phyloP scores from a whole-genome alignment of 192 early-diverging fungal genomes.

The Rhizophagus clarus region DNA sequence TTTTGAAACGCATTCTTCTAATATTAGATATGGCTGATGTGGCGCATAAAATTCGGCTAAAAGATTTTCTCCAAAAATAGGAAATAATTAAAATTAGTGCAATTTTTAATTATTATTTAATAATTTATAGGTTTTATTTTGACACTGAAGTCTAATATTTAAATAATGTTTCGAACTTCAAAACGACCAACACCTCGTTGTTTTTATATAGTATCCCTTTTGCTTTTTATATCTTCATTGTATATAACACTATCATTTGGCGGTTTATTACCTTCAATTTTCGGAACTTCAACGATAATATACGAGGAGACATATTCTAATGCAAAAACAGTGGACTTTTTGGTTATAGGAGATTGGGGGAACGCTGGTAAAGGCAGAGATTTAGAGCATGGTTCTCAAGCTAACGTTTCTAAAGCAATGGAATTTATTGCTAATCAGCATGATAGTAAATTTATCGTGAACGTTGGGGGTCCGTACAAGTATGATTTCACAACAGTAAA shows the following conservation, averaged over 20 bases:
- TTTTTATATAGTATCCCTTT: not conserved
- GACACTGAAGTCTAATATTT: no score
- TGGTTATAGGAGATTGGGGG: constrained; percentile 28
- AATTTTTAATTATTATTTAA: no score
- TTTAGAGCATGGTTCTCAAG: not conserved
- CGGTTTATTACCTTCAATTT: not conserved
- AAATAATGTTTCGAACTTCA: not conserved
- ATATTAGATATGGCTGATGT: no score
- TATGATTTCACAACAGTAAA: not conserved
- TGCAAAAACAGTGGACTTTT: constrained; percentile 6
- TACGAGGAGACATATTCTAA: not conserved
- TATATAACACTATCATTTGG: not conserved
- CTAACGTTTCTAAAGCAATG: constrained; percentile 10
- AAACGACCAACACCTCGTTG: not conserved
- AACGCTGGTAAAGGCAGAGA: not conserved
- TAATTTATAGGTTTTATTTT: no score
- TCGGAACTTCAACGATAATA: not conserved
- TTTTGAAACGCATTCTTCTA: no score
- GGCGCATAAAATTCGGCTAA: no score
- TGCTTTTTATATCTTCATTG: not conserved
- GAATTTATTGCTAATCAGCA: constrained; percentile 3
- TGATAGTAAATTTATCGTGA: constrained; percentile 25
- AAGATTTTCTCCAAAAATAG: no score
- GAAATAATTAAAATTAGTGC: no score
- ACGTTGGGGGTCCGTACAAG: constrained; percentile 23